Conservation (phyloP, 2,329 filamentous ascomycete genomes). For the Herpotrichia juniperi region DNA sequence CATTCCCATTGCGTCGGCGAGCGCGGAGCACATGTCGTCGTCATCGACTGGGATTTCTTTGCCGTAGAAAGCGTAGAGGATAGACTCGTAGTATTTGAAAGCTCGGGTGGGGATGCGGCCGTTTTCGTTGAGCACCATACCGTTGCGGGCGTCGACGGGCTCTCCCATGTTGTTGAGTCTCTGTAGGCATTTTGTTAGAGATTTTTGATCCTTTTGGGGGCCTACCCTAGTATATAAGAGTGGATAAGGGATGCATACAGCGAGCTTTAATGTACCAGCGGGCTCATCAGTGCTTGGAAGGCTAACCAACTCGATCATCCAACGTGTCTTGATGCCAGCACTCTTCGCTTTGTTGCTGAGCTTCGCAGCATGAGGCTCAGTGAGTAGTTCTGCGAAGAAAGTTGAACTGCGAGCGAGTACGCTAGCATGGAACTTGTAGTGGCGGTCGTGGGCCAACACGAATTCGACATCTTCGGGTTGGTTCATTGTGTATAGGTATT, state of each 20-base stretch:
- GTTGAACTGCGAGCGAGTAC: constrained; percentile 40
- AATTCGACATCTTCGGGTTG: constrained; percentile 44
- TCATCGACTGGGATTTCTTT: constrained; percentile 49
- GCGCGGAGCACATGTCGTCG: constrained; percentile 43
- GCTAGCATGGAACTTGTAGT: constrained; percentile 43
- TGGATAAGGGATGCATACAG: constrained; percentile 27
- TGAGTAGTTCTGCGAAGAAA: constrained; percentile 37
- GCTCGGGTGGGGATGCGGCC: constrained; percentile 35
- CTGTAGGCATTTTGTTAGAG: constrained; percentile 22
- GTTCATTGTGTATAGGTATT: constrained; percentile 17
- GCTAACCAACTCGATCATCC: constrained; percentile 39
- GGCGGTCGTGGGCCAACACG: constrained; percentile 33
- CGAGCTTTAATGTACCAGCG: constrained; percentile 29
- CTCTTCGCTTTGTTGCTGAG: constrained; percentile 29
- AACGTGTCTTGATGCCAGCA: constrained; percentile 33
- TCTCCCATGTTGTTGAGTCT: constrained; percentile 42
- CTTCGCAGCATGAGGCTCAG: constrained; percentile 33
- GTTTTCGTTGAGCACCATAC: constrained; percentile 42
- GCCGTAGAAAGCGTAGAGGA: constrained; percentile 57
- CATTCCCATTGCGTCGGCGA: constrained; percentile 50
- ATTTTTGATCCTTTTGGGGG: neutral
- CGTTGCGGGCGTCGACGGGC: constrained; percentile 19
- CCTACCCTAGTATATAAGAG: neutral
- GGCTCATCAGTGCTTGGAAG: constrained; percentile 24
- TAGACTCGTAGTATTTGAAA: constrained; percentile 48